Evolutionary conservation across 2,329 filamentous ascomycete species (phyloP).

Genomic region (Blastomyces emzantsi): DNA sequence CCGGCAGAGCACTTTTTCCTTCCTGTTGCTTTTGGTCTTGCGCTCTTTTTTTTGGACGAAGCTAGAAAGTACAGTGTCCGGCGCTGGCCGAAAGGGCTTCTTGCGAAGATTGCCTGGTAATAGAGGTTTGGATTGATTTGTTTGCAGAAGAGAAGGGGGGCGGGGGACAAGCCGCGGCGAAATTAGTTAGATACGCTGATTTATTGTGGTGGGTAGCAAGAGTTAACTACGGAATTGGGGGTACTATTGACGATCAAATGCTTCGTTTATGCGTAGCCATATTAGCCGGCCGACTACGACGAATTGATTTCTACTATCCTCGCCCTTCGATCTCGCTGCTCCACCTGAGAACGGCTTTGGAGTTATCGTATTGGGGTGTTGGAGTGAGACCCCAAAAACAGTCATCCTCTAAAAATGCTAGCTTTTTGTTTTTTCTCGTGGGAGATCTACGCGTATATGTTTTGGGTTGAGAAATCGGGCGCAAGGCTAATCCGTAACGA

Average conservation of each 20-base stretch:
- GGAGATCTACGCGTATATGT: no score
- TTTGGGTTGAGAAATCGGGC: no score
- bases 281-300: neutral
- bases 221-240: neutral
- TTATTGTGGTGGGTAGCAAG: neutral
- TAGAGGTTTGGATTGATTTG: neutral
- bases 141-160: neutral
- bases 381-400: no score
- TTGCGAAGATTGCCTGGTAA: conserved; percentile 58
- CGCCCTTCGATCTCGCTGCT: no score
- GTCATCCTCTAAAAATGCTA: no score
- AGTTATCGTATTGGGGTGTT: no score
- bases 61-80: conserved; percentile 54
- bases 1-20: conserved; percentile 69
- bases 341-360: no score
- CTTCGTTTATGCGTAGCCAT: neutral
- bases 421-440: no score
- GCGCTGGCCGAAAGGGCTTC: conserved; percentile 47
- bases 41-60: conserved; percentile 57
- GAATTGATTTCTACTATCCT: neutral
- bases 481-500: no score
- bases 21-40: conserved; percentile 61
- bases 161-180: no score
- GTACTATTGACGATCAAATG: neutral
- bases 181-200: no score